Conservation (phyloP, 1,284 basidiomycete genomes). For the Ceratobasidium sp. region DNA sequence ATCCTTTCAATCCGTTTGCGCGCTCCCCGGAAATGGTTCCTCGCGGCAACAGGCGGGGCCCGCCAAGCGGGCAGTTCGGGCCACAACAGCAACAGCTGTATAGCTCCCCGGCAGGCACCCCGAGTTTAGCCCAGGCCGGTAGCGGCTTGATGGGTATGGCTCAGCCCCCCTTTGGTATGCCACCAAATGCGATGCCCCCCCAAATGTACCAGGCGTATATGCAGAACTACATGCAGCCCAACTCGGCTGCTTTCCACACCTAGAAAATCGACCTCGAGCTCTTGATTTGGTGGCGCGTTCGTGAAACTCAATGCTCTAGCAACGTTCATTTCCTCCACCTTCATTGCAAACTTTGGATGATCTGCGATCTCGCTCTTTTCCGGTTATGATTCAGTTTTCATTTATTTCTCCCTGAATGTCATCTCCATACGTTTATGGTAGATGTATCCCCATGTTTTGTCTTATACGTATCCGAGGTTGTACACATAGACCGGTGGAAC, state of each 20-base stretch:
- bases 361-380: slow-evolving; percentile 44
- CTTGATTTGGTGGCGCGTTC: background rate
- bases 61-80: slow-evolving; percentile 25
- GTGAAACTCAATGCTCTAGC: slow-evolving; percentile 6
- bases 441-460: slow-evolving; percentile 8
- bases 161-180: slow-evolving; percentile 68
- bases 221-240: slow-evolving; percentile 58
- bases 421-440: slow-evolving; percentile 21
- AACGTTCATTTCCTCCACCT: slow-evolving; percentile 29
- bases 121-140: slow-evolving; percentile 66
- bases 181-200: slow-evolving; percentile 66
- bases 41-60: slow-evolving; percentile 38
- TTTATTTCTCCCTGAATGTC: slow-evolving; percentile 27
- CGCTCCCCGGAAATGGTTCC: slow-evolving; percentile 53
- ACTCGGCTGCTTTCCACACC: slow-evolving; percentile 38
- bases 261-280: slow-evolving; percentile 4
- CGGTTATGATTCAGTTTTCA: slow-evolving; percentile 1
- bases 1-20: slow-evolving; percentile 80
- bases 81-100: slow-evolving; percentile 41
- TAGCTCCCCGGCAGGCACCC: slow-evolving; percentile 53
- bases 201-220: slow-evolving; percentile 82
- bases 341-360: slow-evolving; percentile 35
- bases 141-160: slow-evolving; percentile 67
- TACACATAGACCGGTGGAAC: slow-evolving; percentile 44
- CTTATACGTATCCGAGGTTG: slow-evolving; percentile 42